These are phyloP conservation scores for Leishmania martiniquensis DNA, from an alignment of 208 protist genomes.

Conservation along the genomic window DNA sequence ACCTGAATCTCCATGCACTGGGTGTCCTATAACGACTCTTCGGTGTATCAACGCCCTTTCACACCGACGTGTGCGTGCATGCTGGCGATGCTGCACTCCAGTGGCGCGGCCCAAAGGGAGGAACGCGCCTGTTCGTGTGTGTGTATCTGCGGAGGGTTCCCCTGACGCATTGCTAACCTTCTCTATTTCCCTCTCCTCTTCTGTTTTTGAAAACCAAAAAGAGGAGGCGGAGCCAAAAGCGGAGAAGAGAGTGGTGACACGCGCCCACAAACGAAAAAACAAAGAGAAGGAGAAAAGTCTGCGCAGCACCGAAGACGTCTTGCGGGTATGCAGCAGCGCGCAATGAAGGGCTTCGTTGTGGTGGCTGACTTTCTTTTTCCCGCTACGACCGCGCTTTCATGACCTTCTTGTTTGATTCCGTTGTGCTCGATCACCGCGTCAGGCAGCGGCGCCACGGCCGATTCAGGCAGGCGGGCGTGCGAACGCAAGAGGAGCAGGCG, in stretches of 20 bases:
- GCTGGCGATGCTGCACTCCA: not conserved
- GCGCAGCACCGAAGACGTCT: not conserved
- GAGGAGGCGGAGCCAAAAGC: not conserved
- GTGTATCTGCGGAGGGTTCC: not conserved
- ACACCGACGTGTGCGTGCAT: not conserved
- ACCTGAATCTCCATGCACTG: constrained; percentile 52
- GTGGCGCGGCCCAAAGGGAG: not conserved
- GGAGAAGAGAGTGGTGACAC: not conserved
- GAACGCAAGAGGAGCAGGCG: not conserved
- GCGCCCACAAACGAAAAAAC: not conserved
- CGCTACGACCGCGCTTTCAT: too few species aligned
- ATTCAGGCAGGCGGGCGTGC: not conserved
- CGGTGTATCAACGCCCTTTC: not conserved
- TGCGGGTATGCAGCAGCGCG: not conserved
- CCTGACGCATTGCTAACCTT: not conserved
- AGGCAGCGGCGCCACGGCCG: not conserved
- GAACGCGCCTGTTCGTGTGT: not conserved
- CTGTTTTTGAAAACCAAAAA: too few species aligned
- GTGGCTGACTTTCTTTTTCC: not conserved
- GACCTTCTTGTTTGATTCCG: too few species aligned
- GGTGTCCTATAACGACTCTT: constrained; percentile 37
- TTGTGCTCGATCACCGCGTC: not conserved
- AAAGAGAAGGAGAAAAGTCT: not conserved
- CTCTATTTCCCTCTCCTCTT: too few species aligned
- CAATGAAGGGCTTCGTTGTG: not conserved